A percentile compares a stretch with the other conserved stretches of the same genome.
Evolutionary conservation across 2,329 filamentous ascomycete species (phyloP).

Genomic region (Beauveria scarabaeidicola): DNA sequence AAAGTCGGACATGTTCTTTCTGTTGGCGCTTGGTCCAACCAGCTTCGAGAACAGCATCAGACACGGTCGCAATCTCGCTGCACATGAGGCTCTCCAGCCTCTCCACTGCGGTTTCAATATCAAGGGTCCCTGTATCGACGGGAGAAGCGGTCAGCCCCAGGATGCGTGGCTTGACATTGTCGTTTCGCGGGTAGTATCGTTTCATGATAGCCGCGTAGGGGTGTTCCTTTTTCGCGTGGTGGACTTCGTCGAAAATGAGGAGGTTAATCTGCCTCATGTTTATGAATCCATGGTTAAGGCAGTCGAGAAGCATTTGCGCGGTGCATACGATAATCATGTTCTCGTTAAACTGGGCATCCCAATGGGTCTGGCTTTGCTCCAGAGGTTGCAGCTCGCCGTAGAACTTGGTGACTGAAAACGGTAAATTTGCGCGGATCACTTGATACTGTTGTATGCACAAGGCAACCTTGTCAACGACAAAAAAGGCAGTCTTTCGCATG

Average conservation of each 20-base stretch:
- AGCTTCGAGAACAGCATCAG: constrained; percentile 27
- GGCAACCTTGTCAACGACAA: constrained; percentile 82
- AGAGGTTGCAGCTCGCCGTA: constrained; percentile 58
- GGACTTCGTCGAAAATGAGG: constrained; percentile 90
- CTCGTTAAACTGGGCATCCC: constrained; percentile 43
- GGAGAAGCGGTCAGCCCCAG: constrained; percentile 98
- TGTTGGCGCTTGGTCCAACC: constrained; percentile 20
- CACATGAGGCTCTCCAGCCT: constrained; percentile 72
- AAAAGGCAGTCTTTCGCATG: constrained; percentile 66
- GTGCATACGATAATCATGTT: constrained; percentile 90
- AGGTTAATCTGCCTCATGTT: constrained; percentile 78
- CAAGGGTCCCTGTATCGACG: constrained; percentile 64
- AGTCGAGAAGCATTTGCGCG: constrained; percentile 74
- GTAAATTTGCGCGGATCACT: constrained; percentile 73
- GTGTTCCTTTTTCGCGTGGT: constrained; percentile 92
- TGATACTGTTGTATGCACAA: constrained; percentile 84
- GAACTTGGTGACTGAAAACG: constrained; percentile 63
- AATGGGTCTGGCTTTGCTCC: constrained; percentile 35
- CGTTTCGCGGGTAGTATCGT: constrained; percentile 61
- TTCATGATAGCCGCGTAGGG: constrained; percentile 85
- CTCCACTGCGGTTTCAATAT: constrained; percentile 60
- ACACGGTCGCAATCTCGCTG: constrained; percentile 71
- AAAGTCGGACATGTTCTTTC: constrained; percentile 43
- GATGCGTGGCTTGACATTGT: constrained; percentile 53
- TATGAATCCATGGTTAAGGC: constrained; percentile 70